phyloP scores from a whole-genome alignment of 331 rosid species.

The Ulmus americana region DNA sequence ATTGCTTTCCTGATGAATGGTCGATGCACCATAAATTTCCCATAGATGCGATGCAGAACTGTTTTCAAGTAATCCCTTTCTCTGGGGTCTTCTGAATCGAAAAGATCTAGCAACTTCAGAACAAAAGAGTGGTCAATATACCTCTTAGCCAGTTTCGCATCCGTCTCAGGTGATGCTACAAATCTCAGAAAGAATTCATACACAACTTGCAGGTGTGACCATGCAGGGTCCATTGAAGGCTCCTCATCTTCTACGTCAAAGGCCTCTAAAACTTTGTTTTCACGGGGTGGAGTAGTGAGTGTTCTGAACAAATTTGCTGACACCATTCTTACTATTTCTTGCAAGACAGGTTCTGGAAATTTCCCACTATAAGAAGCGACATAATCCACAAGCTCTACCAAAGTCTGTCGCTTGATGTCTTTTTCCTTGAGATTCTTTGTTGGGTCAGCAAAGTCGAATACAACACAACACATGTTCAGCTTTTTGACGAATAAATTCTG shows the following conservation, averaged over 20 bases:
- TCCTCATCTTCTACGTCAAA: constrained; percentile 94
- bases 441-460: constrained; percentile 80
- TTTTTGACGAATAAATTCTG: constrained; percentile 66
- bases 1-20: constrained; percentile 95
- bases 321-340: constrained; percentile 75
- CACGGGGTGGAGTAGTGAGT: constrained; percentile 68
- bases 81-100: constrained; percentile 95
- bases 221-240: constrained; percentile 95
- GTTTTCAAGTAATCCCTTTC: constrained; percentile 95
- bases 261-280: constrained; percentile 74
- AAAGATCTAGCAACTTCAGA: constrained; percentile 78
- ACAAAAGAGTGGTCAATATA: constrained; percentile 89
- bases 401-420: constrained; percentile 82
- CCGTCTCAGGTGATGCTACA: constrained; percentile 92
- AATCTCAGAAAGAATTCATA: constrained; percentile 81
- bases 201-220: constrained; percentile 86
- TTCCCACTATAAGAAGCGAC: constrained; percentile 75
- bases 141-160: constrained; percentile 92
- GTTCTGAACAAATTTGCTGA: constrained; percentile 71
- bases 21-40: constrained; percentile 95
- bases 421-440: constrained; percentile 70
- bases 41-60: constrained; percentile 89
- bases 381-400: constrained; percentile 87
- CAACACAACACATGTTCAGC: constrained; percentile 76
- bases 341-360: constrained; percentile 70